Evolutionary conservation across 2,329 filamentous ascomycete genomes (phyloP).

Genomic region (Rutstroemia sydowiana): DNA sequence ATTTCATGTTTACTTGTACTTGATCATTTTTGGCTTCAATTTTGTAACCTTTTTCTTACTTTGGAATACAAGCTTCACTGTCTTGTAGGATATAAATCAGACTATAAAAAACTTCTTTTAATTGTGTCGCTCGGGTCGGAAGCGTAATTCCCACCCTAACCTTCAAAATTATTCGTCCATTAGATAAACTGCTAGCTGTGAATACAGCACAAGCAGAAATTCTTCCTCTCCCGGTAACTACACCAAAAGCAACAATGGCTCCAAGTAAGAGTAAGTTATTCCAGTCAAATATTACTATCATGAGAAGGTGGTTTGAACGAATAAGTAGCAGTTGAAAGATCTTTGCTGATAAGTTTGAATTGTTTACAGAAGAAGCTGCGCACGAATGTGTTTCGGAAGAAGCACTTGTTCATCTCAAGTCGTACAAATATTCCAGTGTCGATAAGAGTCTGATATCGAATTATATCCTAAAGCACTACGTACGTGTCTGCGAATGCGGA

Average conservation of each 20-base stretch:
- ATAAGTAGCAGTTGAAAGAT: too few species aligned
- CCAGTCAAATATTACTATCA: too few species aligned
- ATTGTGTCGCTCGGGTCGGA: constrained; percentile 25
- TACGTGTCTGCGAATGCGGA: constrained; percentile 42
- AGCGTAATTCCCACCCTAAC: constrained; percentile 23
- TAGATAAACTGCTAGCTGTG: constrained; percentile 21
- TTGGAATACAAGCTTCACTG: neutral
- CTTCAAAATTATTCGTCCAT: constrained; percentile 25
- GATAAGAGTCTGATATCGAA: constrained; percentile 91
- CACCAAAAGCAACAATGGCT: constrained; percentile 30
- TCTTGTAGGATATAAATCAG: neutral
- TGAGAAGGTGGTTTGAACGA: too few species aligned
- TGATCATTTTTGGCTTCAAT: neutral
- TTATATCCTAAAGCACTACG: constrained; percentile 92
- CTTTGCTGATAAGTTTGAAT: neutral
- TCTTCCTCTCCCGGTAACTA: constrained; percentile 26
- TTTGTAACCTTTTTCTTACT: neutral
- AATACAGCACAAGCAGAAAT: constrained; percentile 17
- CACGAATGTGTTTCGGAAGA: constrained; percentile 80
- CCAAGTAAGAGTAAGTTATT: constrained; percentile 32
- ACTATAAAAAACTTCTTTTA: neutral
- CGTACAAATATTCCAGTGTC: constrained; percentile 95
- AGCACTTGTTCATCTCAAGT: constrained; percentile 81
- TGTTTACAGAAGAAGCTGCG: constrained; percentile 42
- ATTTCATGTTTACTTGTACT: neutral